Evolutionary conservation across 345 rosid genomes (phyloP), one percentile per base, ranked within the genome.

Genomic region (Angophora floribunda): DNA sequence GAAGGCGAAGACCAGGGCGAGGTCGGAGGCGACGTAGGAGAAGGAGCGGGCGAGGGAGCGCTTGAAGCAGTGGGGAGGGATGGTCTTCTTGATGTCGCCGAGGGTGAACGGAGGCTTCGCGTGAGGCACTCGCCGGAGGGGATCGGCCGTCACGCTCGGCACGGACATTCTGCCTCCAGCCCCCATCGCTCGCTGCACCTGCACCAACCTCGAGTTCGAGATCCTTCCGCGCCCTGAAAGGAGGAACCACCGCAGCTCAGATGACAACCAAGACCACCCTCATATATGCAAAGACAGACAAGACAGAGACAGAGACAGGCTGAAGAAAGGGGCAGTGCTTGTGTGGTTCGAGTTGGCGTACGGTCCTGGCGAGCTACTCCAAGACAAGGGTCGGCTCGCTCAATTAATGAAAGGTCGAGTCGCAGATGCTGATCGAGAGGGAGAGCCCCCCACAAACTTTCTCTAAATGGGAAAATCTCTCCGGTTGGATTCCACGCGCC

Each of bases 41-140:
- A 94, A 94, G 6, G 97, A 95, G 49, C 89, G 93, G 85, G 93
- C 75, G 67, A 93, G 93, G 86, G 95, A 94, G 51, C 96, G 94
- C 59, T 90, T 52, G 87, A 94, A 95, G 91, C 97, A 95, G 59
- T 93, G 97, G 8, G 97, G 92, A 1, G 95, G 97, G 85, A 95
- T 87, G 88, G 96, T 91, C 88, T 92, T 92, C 94, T 91, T 95
- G 88, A 95, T 55, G 85, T 93, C 90, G 65, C 94, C n/a, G 13
- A 94, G 93, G 4, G 94, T 91, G 88, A 95, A 94, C 6, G 95
- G 95, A 14, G 96, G 97, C 86, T 89, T 93, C 5, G 88, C 82
- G 13, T 36, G 19, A 0, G 97, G 97, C 9, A 89, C 92, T 45
- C 93, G 89, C 50, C 82, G 86, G 44, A 90, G 8, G 36, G 86